Conservation (phyloP, 805 yeast genomes). For the Wickerhamiella dianesei region DNA sequence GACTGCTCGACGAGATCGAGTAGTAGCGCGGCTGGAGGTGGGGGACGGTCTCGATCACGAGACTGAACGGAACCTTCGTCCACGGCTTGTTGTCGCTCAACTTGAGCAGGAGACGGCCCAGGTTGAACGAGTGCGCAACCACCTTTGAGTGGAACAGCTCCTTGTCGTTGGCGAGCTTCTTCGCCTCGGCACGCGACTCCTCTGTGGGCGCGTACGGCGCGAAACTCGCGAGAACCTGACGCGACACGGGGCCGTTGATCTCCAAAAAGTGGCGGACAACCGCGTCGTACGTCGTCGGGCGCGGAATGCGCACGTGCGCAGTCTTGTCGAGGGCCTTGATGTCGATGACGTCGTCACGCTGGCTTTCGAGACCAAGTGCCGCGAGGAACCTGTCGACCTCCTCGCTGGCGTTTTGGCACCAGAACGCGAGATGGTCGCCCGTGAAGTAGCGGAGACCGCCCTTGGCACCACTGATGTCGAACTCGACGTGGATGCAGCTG, state of each 20-base stretch:
- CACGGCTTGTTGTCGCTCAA: conserved; percentile 58
- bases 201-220: conserved; percentile 71
- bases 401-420: conserved; percentile 82
- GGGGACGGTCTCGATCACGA: conserved; percentile 66
- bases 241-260: conserved; percentile 84
- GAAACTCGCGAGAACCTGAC: conserved; percentile 64
- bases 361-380: conserved; percentile 46
- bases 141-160: conserved; percentile 52
- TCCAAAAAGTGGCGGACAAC: conserved; percentile 77
- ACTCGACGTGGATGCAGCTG: conserved; percentile 81
- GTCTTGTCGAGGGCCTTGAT: conserved; percentile 53
- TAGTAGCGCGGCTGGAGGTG: conserved; percentile 89
- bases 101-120: conserved; percentile 56
- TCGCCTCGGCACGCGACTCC: conserved; percentile 36
- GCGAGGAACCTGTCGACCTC: conserved; percentile 52
- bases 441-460: conserved; percentile 63
- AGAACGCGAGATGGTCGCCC: conserved; percentile 90
- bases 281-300: conserved; percentile 75
- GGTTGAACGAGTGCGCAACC: conserved; percentile 45
- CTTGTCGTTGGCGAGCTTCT: conserved; percentile 51
- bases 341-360: conserved; percentile 43
- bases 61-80: conserved; percentile 68
- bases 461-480: conserved; percentile 43
- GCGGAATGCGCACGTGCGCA: conserved; percentile 31
- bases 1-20: conserved; percentile 84